phyloP scores from a whole-genome alignment of 805 yeast genomes.

The Suhomyces sp. region DNA sequence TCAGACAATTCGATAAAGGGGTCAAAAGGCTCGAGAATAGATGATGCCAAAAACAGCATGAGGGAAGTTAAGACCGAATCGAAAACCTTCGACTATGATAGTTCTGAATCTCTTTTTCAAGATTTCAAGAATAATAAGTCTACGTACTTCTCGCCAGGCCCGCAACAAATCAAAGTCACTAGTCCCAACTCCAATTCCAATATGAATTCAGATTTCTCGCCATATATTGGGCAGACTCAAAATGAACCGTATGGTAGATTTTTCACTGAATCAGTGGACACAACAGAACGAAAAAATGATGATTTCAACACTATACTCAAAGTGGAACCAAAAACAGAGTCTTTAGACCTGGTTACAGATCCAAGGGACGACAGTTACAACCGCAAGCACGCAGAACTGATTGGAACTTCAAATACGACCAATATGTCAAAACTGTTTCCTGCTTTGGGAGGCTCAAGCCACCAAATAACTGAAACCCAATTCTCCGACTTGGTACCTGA shows the following conservation, averaged over 20 bases:
- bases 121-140: not conserved
- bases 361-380: not conserved
- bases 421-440: not conserved
- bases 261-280: not conserved
- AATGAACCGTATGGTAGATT: not conserved
- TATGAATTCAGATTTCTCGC: not conserved
- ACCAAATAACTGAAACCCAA: not conserved
- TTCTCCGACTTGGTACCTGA: not conserved
- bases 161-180: not conserved
- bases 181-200: not conserved
- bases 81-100: not conserved
- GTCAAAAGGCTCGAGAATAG: not conserved
- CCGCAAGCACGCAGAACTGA: not conserved
- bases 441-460: not conserved
- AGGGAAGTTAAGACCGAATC: not conserved
- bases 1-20: not conserved
- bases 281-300: not conserved
- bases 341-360: not conserved
- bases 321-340: not conserved
- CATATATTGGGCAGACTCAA: not conserved
- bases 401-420: not conserved
- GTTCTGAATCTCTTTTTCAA: not conserved
- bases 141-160: not conserved
- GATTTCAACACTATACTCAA: not conserved
- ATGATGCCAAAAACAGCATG: not conserved